Conservation (phyloP, 2,329 filamentous ascomycete genomes). For the Onygenales sp. region DNA sequence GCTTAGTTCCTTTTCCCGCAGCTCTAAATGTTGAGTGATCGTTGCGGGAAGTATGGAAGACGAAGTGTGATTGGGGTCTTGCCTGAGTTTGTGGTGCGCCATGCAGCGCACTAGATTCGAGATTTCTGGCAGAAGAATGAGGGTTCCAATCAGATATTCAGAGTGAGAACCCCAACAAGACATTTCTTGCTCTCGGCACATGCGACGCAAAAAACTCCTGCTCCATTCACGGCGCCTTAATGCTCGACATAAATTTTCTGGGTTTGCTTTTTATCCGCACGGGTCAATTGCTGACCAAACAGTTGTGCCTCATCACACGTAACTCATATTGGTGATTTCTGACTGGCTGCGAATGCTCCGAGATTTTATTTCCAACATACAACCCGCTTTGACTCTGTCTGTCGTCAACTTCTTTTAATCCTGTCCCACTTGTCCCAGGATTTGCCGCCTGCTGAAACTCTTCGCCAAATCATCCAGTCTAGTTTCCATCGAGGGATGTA, state of each 20-base stretch:
- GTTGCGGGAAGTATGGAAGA: not conserved
- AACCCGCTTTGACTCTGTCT: too few species aligned
- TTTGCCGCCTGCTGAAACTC: not conserved
- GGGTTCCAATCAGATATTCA: not conserved
- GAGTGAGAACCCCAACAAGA: not conserved
- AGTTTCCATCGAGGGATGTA: not conserved
- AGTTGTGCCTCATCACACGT: not conserved
- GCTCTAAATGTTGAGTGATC: not conserved
- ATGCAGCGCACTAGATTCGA: not conserved
- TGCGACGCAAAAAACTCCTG: too few species aligned
- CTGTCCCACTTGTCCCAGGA: not conserved
- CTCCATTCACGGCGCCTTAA: not conserved
- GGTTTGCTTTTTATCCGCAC: not conserved
- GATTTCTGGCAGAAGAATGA: not conserved
- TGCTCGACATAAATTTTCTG: not conserved
- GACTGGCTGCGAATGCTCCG: not conserved
- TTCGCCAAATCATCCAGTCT: not conserved
- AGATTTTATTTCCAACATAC: too few species aligned
- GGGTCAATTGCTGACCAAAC: not conserved
- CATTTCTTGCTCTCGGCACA: not conserved
- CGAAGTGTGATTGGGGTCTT: not conserved
- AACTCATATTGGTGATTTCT: not conserved
- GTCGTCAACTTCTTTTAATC: too few species aligned
- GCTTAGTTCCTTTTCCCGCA: not conserved
- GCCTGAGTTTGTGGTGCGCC: not conserved